Evolutionary conservation across 208 protist genomes (phyloP).

Genomic region (Trypanosomatidae sp.): DNA sequence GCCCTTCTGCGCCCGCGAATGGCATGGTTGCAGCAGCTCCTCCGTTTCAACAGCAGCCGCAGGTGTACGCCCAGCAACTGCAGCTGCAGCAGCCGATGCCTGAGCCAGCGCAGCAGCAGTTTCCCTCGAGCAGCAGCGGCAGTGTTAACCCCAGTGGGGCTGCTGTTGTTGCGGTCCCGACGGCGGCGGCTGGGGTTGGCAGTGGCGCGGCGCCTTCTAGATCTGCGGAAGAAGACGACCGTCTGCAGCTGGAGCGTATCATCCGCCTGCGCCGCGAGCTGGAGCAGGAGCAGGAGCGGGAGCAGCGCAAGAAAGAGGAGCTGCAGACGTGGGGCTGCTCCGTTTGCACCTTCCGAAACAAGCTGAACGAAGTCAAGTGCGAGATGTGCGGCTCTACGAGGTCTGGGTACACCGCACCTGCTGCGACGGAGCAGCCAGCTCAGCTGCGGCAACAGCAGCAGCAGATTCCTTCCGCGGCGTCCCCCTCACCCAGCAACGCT

Average conservation of each 20-base stretch:
- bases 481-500: conserved; percentile 6
- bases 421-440: neutral
- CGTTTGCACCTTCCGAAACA: conserved; percentile 79
- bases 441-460: neutral
- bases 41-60: conserved; percentile 1
- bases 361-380: conserved; percentile 41
- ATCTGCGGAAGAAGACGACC: conserved; percentile 66
- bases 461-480: conserved; percentile 1
- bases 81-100: conserved; percentile 2
- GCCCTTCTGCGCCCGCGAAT: neutral
- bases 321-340: conserved; percentile 76
- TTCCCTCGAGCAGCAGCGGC: neutral
- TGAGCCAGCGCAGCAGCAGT: conserved; percentile 1
- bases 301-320: conserved; percentile 65
- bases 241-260: conserved; percentile 79
- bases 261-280: conserved; percentile 79
- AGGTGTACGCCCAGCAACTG: neutral
- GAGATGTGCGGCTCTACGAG: conserved; percentile 67
- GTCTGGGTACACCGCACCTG: conserved; percentile 38
- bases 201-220: conserved; percentile 1
- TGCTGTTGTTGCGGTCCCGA: neutral
- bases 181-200: neutral
- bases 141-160: conserved; percentile 2
- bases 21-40: conserved; percentile 4
- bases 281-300: conserved; percentile 70